Conservation (phyloP, 225 moss, liverwort and hornwort species). For the Lunularia cruciata region DNA sequence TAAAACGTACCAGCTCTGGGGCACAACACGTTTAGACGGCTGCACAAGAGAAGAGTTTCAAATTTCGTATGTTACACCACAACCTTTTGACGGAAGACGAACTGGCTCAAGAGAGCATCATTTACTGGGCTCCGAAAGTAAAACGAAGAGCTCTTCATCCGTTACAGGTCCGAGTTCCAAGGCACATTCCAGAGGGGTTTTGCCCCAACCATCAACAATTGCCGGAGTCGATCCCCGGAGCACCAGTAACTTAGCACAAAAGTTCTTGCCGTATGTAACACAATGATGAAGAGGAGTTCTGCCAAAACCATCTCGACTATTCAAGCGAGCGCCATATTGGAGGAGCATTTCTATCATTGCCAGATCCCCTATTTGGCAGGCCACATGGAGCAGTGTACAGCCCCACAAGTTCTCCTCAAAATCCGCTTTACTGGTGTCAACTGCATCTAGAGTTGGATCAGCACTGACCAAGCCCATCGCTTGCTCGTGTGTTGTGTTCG, state of each 20-base stretch:
- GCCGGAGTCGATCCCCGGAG: constrained; percentile 65
- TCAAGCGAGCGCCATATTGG: constrained; percentile 80
- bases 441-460: constrained; percentile 46
- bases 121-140: constrained; percentile 62
- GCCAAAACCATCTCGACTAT: constrained; percentile 59
- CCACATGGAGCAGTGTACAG: constrained; percentile 70
- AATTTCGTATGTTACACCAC: constrained; percentile 6
- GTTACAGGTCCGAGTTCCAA: constrained; percentile 61
- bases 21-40: background rate
- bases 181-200: constrained; percentile 74
- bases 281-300: constrained; percentile 85
- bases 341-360: constrained; percentile 79
- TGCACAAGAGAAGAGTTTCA: constrained; percentile 7
- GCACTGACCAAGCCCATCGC: constrained; percentile 54
- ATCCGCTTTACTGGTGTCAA: background rate
- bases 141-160: constrained; percentile 65
- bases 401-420: constrained; percentile 55
- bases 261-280: constrained; percentile 54
- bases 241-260: constrained; percentile 81
- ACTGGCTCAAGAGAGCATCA: constrained; percentile 23
- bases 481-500: constrained; percentile 79
- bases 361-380: constrained; percentile 75
- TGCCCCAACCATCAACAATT: constrained; percentile 58
- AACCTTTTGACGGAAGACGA: constrained; percentile 12
- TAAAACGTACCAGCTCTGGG: constrained; percentile 28